Conservation (phyloP, 108 stramenopile species). For the Skeletonema tropicum region DNA sequence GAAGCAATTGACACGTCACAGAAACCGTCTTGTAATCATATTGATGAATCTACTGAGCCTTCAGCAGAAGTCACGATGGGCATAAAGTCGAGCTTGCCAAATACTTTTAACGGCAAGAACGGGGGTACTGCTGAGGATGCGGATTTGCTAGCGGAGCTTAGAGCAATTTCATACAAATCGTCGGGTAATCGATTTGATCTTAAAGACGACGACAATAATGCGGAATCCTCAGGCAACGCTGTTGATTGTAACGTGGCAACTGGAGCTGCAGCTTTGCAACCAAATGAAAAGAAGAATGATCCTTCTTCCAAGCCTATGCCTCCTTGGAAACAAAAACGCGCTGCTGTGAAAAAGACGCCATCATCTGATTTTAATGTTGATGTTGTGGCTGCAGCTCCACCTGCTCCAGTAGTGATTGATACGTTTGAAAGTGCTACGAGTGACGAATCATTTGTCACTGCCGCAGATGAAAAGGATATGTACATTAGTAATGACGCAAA, state of each 20-base stretch:
- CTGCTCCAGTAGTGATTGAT: no score
- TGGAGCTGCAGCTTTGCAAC: neutral
- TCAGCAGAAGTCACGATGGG: conserved; percentile 27
- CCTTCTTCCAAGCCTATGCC: neutral
- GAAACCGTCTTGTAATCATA: conserved; percentile 4
- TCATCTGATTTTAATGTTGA: no score
- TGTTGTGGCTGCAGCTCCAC: neutral
- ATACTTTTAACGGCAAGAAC: conserved; percentile 68
- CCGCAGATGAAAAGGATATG: neutral
- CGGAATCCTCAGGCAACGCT: neutral
- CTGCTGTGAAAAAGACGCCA: no score
- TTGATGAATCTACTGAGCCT: conserved; percentile 32
- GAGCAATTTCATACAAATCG: conserved; percentile 55
- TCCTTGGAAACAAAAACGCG: no score
- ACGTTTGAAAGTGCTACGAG: neutral
- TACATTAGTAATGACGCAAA: conserved; percentile 22
- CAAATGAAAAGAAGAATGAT: neutral
- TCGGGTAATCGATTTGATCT: conserved; percentile 28
- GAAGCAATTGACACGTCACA: conserved; percentile 2
- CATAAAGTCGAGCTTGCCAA: conserved; percentile 48
- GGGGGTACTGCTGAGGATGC: conserved; percentile 80
- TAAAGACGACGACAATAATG: conserved; percentile 12
- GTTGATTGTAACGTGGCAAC: no score
- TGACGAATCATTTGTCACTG: no score
- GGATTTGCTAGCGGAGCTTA: conserved; percentile 52